Percentiles rank a stretch among this genome's conserved stretches.
Evolutionary conservation across 192 early-diverging fungal genomes (phyloP).

Genomic region (Rhizophagus sp.): DNA sequence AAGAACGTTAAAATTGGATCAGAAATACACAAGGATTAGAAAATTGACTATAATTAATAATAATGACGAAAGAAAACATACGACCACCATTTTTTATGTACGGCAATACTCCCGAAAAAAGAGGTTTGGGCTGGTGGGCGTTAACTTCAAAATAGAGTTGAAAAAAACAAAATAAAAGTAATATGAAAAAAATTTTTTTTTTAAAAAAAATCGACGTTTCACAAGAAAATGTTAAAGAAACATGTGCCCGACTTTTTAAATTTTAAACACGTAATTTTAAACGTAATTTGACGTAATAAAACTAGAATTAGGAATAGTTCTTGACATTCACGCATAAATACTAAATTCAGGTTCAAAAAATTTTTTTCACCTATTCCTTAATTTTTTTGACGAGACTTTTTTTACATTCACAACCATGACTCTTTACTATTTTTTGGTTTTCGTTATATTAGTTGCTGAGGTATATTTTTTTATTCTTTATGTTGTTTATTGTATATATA

Average conservation of each 20-base stretch:
- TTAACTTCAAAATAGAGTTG: background rate
- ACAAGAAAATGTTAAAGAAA: background rate
- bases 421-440: background rate
- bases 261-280: background rate
- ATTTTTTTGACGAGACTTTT: background rate
- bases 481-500: background rate
- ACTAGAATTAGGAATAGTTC: background rate
- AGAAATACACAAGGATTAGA: background rate
- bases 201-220: no score
- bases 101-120: background rate
- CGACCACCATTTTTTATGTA: background rate
- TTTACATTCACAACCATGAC: conserved; percentile 6
- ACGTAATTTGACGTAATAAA: background rate
- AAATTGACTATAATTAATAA: background rate
- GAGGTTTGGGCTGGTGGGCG: background rate
- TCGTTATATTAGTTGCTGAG: background rate
- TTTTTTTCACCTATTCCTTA: no score
- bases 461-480: background rate
- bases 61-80: background rate
- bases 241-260: background rate
- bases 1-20: background rate
- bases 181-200: no score
- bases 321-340: background rate
- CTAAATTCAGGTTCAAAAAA: background rate
- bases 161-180: background rate